phyloP scores from a whole-genome alignment of 495 filamentous ascomycete genomes.

The Amphirosellinia nigrospora region DNA sequence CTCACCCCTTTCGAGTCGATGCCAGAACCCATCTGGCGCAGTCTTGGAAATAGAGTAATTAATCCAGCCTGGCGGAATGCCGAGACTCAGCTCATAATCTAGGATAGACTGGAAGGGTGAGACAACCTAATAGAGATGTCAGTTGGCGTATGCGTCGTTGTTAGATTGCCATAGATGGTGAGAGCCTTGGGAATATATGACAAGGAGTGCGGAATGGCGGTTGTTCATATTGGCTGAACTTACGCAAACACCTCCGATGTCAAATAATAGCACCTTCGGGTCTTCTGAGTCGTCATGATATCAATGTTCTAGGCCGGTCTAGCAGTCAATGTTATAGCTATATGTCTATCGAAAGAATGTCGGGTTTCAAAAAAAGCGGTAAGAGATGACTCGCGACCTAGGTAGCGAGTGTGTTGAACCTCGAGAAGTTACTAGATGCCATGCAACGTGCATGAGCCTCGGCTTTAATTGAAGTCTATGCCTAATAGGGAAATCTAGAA shows the following conservation, averaged over 20 bases:
- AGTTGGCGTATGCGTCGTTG: conserved; percentile 11
- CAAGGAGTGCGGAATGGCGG: background rate
- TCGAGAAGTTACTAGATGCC: background rate
- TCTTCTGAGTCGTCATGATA: conserved; percentile 46
- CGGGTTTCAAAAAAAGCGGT: background rate
- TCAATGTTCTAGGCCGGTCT: conserved; percentile 30
- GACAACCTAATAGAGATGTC: conserved; percentile 66
- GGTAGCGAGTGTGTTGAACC: background rate
- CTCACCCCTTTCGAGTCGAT: conserved; percentile 76
- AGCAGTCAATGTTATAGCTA: background rate
- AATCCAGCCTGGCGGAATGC: conserved; percentile 85
- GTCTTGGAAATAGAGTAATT: conserved; percentile 84
- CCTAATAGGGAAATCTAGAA: background rate
- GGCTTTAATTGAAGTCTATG: background rate
- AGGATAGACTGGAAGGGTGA: conserved; percentile 93
- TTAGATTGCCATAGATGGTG: background rate
- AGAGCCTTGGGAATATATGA: background rate
- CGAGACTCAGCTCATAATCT: conserved; percentile 77
- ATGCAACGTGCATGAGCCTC: background rate
- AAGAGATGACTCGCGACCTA: background rate
- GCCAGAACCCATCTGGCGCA: conserved; percentile 86
- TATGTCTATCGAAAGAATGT: too few relatives aligned
- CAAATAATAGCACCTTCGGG: conserved; percentile 88
- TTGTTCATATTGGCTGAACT: conserved; percentile 39
- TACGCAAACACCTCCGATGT: conserved; percentile 97